Conservation (phyloP, 169 alveolate species). For the Eimeria maxima region DNA sequence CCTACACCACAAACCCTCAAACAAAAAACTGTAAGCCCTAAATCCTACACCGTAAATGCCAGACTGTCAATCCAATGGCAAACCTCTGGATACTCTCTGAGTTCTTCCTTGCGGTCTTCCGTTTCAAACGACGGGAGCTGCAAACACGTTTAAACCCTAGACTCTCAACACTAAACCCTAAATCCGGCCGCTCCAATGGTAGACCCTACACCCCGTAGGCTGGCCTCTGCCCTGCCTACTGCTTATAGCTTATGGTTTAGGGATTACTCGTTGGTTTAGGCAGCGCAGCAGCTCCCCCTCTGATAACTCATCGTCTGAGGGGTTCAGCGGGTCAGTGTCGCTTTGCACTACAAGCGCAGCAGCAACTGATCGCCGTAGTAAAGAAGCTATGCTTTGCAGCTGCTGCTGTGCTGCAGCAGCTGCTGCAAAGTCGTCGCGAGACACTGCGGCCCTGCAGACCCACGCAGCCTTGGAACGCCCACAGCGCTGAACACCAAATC, state of each 20-base stretch:
- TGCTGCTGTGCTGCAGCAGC: neutral
- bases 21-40: neutral
- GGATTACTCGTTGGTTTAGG: neutral
- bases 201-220: neutral
- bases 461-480: neutral
- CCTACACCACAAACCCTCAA: too few species aligned
- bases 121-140: neutral
- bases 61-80: neutral
- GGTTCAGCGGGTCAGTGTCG: neutral
- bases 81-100: neutral
- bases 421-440: neutral
- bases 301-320: neutral
- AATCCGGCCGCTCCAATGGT: neutral
- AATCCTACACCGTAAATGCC: neutral
- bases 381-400: neutral
- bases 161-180: neutral
- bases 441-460: neutral
- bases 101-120: neutral
- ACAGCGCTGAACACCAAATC: neutral
- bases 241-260: too few species aligned
- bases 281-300: conserved; percentile 29
- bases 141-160: neutral
- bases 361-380: neutral
- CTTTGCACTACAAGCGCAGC: conserved; percentile 14
- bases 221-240: neutral